phyloP scores from a whole-genome alignment of 2,329 filamentous ascomycete species.

The Diaporthe vexans region DNA sequence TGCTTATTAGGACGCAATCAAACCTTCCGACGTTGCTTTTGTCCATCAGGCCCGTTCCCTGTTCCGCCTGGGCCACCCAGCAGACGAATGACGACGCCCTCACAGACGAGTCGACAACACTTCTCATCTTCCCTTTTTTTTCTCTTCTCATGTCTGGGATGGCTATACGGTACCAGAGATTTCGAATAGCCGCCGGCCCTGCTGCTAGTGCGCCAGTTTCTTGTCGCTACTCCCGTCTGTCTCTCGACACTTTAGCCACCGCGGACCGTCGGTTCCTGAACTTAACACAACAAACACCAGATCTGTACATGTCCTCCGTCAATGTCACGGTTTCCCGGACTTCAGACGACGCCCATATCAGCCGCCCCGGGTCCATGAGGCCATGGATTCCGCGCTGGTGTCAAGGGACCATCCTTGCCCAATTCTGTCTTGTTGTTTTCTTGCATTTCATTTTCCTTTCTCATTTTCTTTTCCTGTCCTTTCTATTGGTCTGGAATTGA shows the following conservation, averaged over 20 bases:
- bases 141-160: background rate
- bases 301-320: background rate
- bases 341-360: conserved; percentile 29
- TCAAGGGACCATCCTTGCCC: background rate
- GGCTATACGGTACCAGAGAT: conserved; percentile 5
- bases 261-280: conserved; percentile 11
- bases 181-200: conserved; percentile 11
- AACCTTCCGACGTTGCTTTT: conserved; percentile 12
- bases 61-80: no score
- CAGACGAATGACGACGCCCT: background rate
- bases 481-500: conserved; percentile 9
- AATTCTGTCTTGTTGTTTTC: background rate
- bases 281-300: background rate
- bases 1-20: background rate
- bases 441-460: background rate
- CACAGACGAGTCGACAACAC: background rate
- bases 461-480: background rate
- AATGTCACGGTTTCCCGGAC: background rate
- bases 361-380: background rate
- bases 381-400: conserved; percentile 3
- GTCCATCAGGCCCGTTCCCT: background rate
- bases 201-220: background rate
- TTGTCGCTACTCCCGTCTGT: background rate
- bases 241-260: conserved; percentile 24
- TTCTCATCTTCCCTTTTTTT: background rate